Conservation (phyloP, 768 basidiomycete species). For the Phlegmacium glaucopus region DNA sequence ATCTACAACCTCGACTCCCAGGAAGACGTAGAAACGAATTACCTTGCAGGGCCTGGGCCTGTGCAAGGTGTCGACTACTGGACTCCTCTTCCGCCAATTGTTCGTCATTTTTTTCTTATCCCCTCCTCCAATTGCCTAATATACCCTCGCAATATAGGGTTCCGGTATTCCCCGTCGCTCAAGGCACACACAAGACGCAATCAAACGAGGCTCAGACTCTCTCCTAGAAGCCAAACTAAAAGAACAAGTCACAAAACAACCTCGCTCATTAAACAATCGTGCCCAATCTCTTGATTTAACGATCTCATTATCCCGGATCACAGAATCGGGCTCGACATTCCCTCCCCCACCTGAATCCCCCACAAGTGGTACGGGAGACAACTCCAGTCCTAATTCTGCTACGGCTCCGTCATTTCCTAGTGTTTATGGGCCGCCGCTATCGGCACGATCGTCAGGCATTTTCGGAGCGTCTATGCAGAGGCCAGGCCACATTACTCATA, state of each 20-base stretch:
- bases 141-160: slow-evolving; percentile 39
- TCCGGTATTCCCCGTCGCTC: slow-evolving; percentile 66
- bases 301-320: slow-evolving; percentile 78
- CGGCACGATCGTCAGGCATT: slow-evolving; percentile 25
- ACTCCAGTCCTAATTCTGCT: slow-evolving; percentile 75
- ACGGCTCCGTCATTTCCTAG: slow-evolving; percentile 83
- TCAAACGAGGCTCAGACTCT: slow-evolving; percentile 83
- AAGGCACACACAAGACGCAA: slow-evolving; percentile 68
- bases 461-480: slow-evolving; percentile 32
- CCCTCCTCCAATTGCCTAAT: slow-evolving; percentile 13
- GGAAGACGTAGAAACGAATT: slow-evolving; percentile 60
- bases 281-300: slow-evolving; percentile 90
- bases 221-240: slow-evolving; percentile 81
- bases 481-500: slow-evolving; percentile 22
- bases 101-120: slow-evolving; percentile 30
- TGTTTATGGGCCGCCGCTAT: slow-evolving; percentile 69
- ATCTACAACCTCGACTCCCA: slow-evolving; percentile 78
- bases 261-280: slow-evolving; percentile 79
- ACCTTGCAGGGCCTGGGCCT: slow-evolving; percentile 34
- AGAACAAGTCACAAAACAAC: slow-evolving; percentile 65
- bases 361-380: slow-evolving; percentile 69
- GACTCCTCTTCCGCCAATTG: slow-evolving; percentile 75
- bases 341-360: slow-evolving; percentile 72
- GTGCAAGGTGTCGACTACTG: slow-evolving; percentile 65
- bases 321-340: slow-evolving; percentile 59